Conservation (phyloP, 2,329 filamentous ascomycete species). For the Botrytis byssoidea region DNA sequence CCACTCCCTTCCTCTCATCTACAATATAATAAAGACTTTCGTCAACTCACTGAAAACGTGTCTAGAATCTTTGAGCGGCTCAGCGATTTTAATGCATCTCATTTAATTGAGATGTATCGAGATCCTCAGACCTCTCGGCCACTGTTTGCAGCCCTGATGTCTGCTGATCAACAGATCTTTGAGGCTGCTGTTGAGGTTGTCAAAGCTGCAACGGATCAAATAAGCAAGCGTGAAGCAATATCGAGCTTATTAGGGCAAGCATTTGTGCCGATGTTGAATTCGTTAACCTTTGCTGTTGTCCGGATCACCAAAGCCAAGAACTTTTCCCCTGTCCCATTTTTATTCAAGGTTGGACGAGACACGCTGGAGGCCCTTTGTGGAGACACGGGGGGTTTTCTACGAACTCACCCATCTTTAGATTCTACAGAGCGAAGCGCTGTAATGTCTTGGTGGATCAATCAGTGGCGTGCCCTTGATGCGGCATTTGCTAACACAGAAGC, state of each 20-base stretch:
- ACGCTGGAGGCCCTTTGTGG: slow-evolving; percentile 58
- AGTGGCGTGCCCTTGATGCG: slow-evolving; percentile 78
- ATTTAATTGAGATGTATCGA: slow-evolving; percentile 68
- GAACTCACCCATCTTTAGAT: slow-evolving; percentile 31
- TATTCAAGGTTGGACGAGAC: slow-evolving; percentile 57
- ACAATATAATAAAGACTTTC: slow-evolving; percentile 76
- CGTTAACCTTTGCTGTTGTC: slow-evolving; percentile 46
- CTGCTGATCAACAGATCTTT: slow-evolving; percentile 74
- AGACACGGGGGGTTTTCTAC: slow-evolving; percentile 53
- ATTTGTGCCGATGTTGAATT: slow-evolving; percentile 46
- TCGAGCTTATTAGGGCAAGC: slow-evolving; percentile 47
- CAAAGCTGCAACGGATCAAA: slow-evolving; percentile 74
- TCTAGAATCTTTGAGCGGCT: slow-evolving; percentile 75
- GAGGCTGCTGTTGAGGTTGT: slow-evolving; percentile 79
- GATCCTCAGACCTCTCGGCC: slow-evolving; percentile 68
- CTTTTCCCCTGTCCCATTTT: slow-evolving; percentile 57
- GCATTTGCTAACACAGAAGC: slow-evolving; percentile 80
- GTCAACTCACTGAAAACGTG: slow-evolving; percentile 60
- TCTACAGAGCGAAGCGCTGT: slow-evolving; percentile 45
- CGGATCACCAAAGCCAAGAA: slow-evolving; percentile 46
- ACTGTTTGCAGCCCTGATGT: slow-evolving; percentile 76
- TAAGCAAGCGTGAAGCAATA: slow-evolving; percentile 52
- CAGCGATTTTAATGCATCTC: slow-evolving; percentile 68
- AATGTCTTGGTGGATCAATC: slow-evolving; percentile 73
- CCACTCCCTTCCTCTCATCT: slow-evolving; percentile 55